Evolutionary conservation across 306 rosid genomes (phyloP), one percentile per base, ranked within the genome.

Genomic region (Trifolium dubium): DNA sequence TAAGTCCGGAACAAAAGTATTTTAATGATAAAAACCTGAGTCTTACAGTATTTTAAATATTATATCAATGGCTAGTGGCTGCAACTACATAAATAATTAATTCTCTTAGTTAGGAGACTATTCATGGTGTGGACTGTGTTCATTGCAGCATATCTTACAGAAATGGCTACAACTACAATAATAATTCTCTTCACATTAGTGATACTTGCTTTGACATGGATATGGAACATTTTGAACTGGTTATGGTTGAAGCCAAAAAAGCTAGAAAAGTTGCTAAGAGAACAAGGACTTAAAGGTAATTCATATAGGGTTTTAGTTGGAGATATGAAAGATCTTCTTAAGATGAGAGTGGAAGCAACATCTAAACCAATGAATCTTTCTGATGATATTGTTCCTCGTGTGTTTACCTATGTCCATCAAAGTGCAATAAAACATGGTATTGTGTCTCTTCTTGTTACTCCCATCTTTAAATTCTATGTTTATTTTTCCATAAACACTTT

Each of bases 211-310:
- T 1, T 67, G 60, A 74, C 4, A 30, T 32, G 18, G 13, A 53
- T 28, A 63, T 87, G 96, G 96, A 86, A 28, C 23, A 31, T 69
- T 55, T 31, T 86, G 61, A 79, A 69, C 5, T 68, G 70, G 88
- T 23, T 86, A 8, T 90, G 96, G 92, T 8, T 87, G 1, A 78
- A 30, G 44, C 96, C 96, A 0, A 89, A 82, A 73, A 80, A 32
- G 49, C 62, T 88, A 0, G 96, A 90, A 63, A 81, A 47, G 53
- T 17, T 43, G 0, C 74, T 88, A 6, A 82, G 88, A 74, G 58
- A 81, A 13, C 89, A 86, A 81, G 88, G 92, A 6, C 37, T 86
- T 37, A 3, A 19, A 0, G 92, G 86, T 0, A 87, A 84, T 39
- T 47, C 92, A 3, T 90, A 88, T 31, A 73, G 73, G 23, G 0